Conservation (phyloP, 768 basidiomycete species). For the Lactarius evosmus region DNA sequence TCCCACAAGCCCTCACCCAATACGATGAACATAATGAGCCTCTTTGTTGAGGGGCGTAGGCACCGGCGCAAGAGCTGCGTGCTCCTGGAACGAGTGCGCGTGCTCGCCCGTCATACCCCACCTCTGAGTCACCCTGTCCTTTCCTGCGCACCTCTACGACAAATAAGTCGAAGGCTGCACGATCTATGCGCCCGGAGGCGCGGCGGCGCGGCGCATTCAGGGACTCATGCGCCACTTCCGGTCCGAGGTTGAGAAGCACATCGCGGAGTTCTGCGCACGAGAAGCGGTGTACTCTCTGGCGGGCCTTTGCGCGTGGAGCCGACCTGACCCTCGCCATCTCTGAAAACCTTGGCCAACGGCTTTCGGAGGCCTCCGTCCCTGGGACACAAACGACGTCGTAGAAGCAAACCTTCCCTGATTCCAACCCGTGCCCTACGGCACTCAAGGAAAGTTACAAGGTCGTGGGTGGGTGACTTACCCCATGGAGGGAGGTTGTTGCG, state of each 20-base stretch:
- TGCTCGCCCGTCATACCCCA: constrained; percentile 21
- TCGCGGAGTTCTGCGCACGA: constrained; percentile 66
- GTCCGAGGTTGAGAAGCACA: constrained; percentile 88
- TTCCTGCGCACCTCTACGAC: constrained; percentile 37
- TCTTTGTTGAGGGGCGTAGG: constrained; percentile 87
- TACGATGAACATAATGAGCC: constrained; percentile 93
- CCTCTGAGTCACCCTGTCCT: constrained; percentile 1
- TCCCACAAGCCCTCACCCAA: constrained; percentile 54
- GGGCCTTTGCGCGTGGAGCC: constrained; percentile 62
- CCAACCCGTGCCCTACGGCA: background rate
- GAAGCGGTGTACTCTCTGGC: constrained; percentile 88
- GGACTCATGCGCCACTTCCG: constrained; percentile 97
- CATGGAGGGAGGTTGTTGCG: background rate
- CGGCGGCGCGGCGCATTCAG: constrained; percentile 99
- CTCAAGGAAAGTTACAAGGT: background rate
- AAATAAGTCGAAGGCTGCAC: constrained; percentile 97
- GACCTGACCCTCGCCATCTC: constrained; percentile 67
- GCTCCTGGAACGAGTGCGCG: constrained; percentile 89
- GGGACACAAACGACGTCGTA: constrained; percentile 4
- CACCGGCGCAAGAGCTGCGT: constrained; percentile 95
- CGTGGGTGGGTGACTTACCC: background rate
- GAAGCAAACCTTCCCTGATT: background rate
- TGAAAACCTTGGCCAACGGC: constrained; percentile 63
- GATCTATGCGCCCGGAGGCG: constrained; percentile 94
- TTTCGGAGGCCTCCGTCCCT: constrained; percentile 39